Base-by-base conservation (phyloP, 768 basidiomycete genomes). In the Amylocystis lapponica region DNA sequence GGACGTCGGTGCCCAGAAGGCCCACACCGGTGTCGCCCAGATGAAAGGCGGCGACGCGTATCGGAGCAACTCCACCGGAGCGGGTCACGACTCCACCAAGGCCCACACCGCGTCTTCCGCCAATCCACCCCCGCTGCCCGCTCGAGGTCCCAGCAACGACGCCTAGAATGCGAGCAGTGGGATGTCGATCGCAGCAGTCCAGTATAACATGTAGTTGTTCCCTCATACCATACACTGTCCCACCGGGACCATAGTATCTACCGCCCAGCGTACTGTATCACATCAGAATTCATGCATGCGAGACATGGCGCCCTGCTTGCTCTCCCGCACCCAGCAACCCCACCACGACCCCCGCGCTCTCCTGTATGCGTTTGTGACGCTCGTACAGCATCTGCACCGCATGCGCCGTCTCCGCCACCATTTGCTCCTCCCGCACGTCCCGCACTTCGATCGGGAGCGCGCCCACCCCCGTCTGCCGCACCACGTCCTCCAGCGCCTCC, bases 391-490 rank as follows among this genome's bases (percentile, higher is more conserved):
- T 46, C 52, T 76, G 66, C 5, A 79, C 69, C 1, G 66, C 63
- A 2, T 60, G 63, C 1, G 66, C 64, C 21, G 67, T 70, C 21
- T 72, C 66, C 3, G 57, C 54, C 10, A 78, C 54, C 19, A 80
- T 58, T 45, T 74, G 64, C 7, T 72, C 67, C 53, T 79, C 78
- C 0, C 62, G 13, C 34, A 19, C 17, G 30, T 31, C 35, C 2
- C 52, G 52, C 5, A 51, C 36, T 19, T 47, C 46, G 9, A 80
- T 49, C 1, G 83, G 82, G 36, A 82, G 69, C 2, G 78, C 81
- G 2, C 83, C 84, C 14, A 85, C 71, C n/a, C 83, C 83, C 0
- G 75, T 72, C 39, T 75, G 68, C 2, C 74, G 69, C 48, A 85
- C 62, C 25, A 72, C 48, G 9, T 80, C 72, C 4, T 66, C 61